These are phyloP conservation scores for Emergomyces orientalis DNA, from an alignment of 2,329 filamentous ascomycete species.

Conservation along the genomic window DNA sequence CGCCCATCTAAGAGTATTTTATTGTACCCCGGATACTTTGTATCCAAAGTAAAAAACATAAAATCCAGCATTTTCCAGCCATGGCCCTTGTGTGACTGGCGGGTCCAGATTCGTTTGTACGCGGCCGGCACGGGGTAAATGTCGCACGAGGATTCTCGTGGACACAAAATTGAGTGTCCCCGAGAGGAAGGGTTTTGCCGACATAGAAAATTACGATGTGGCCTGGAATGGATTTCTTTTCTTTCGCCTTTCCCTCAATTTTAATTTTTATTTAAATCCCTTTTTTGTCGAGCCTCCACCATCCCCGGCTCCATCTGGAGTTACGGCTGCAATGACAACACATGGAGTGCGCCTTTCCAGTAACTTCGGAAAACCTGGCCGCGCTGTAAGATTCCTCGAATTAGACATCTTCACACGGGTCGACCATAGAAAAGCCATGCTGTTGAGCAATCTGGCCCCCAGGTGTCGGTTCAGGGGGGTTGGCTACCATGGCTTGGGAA, in stretches of 20 bases:
- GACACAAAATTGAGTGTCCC: neutral
- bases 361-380: neutral
- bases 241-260: neutral
- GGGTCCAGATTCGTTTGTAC: neutral
- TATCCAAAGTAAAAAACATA: neutral
- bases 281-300: too few species aligned
- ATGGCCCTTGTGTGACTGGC: neutral
- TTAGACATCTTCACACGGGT: neutral
- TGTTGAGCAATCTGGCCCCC: neutral
- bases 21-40: too few species aligned
- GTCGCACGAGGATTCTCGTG: neutral
- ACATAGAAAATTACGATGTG: neutral
- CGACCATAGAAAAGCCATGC: neutral
- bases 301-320: neutral
- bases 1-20: too few species aligned
- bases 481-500: neutral
- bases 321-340: neutral
- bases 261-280: too few species aligned
- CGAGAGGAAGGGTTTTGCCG: neutral
- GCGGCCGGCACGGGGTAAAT: neutral
- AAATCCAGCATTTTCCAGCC: neutral
- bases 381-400: neutral
- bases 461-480: neutral
- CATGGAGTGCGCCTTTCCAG: neutral
- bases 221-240: neutral